A percentile compares a stretch with the other conserved stretches of the same genome.
These are phyloP conservation scores for Podaxis sp. DNA, from an alignment of 768 basidiomycete species.

Conservation along the genomic window DNA sequence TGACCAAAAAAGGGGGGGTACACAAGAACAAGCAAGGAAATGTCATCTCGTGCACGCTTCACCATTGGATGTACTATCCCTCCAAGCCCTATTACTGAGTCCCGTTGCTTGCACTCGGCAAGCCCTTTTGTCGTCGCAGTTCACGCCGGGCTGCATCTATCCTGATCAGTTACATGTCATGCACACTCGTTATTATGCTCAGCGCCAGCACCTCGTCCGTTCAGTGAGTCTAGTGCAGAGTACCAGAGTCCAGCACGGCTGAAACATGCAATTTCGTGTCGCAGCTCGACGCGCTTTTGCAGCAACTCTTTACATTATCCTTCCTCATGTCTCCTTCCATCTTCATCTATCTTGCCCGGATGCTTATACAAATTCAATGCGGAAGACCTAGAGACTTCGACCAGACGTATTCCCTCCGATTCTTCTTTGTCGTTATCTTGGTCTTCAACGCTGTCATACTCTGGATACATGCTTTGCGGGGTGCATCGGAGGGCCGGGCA, in stretches of 20 bases:
- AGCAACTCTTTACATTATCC: slow-evolving; percentile 73
- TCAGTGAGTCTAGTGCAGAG: slow-evolving; percentile 45
- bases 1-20: slow-evolving; percentile 8
- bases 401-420: slow-evolving; percentile 61
- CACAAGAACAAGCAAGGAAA: slow-evolving; percentile 14
- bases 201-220: slow-evolving; percentile 68
- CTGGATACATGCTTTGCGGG: slow-evolving; percentile 58
- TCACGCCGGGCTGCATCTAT: slow-evolving; percentile 2
- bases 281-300: slow-evolving; percentile 70
- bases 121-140: neutral
- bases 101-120: neutral
- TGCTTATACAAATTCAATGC: slow-evolving; percentile 64
- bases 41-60: slow-evolving; percentile 1
- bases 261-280: slow-evolving; percentile 15
- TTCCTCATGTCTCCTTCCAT: slow-evolving; percentile 76
- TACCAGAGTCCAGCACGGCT: slow-evolving; percentile 2
- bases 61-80: neutral
- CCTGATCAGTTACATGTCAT: slow-evolving; percentile 41
- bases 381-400: slow-evolving; percentile 69
- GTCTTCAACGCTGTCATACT: slow-evolving; percentile 58
- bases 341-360: slow-evolving; percentile 51
- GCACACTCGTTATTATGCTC: slow-evolving; percentile 62
- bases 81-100: neutral
- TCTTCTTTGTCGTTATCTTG: slow-evolving; percentile 61
- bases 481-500: slow-evolving; percentile 55